phyloP scores from a whole-genome alignment of 2,329 filamentous ascomycete species.

The Coniochaeta hoffmannii region DNA sequence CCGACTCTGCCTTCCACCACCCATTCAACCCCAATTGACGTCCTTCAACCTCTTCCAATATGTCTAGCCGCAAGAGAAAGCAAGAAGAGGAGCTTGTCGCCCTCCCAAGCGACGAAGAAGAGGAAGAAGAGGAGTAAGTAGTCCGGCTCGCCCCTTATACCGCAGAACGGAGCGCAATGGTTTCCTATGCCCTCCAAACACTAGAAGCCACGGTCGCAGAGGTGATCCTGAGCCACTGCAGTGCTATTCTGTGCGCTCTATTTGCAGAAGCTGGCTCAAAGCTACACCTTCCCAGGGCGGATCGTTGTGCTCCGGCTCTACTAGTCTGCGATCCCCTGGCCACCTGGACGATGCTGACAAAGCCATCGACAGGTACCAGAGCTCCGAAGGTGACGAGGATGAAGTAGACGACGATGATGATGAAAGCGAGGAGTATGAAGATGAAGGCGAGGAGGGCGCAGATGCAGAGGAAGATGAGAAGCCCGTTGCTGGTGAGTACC shows the following conservation, averaged over 20 bases:
- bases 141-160: neutral
- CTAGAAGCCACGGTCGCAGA: too few species aligned
- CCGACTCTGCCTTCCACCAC: slow-evolving; percentile 1
- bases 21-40: slow-evolving; percentile 18
- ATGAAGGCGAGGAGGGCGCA: slow-evolving; percentile 29
- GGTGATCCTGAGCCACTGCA: too few species aligned
- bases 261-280: slow-evolving; percentile 11
- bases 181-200: neutral
- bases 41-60: slow-evolving; percentile 17
- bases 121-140: slow-evolving; percentile 49
- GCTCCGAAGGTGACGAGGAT: slow-evolving; percentile 2
- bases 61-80: slow-evolving; percentile 48
- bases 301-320: neutral
- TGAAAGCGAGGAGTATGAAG: slow-evolving; percentile 20
- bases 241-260: slow-evolving; percentile 13
- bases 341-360: neutral
- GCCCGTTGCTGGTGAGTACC: slow-evolving; percentile 26
- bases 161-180: neutral
- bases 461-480: slow-evolving; percentile 30
- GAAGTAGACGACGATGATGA: slow-evolving; percentile 18
- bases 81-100: slow-evolving; percentile 47
- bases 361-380: neutral
- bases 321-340: neutral
- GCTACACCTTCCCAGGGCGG: slow-evolving; percentile 14
- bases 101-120: slow-evolving; percentile 42